Evolutionary conservation across 768 basidiomycete genomes (phyloP), one percentile per base, ranked within the genome.

Genomic region (Boletus reticuloceps): DNA sequence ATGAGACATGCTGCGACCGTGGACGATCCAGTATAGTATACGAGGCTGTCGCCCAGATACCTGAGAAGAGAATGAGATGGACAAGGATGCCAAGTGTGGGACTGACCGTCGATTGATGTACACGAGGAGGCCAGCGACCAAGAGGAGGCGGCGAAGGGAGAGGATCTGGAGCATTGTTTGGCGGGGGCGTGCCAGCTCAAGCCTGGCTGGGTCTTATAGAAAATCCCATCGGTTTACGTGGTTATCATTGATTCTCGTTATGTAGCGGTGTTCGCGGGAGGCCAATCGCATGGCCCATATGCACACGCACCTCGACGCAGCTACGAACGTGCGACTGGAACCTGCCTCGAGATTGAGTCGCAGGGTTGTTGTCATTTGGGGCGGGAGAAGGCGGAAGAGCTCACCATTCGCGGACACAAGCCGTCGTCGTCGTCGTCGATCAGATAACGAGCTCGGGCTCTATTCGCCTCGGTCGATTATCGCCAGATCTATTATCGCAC

Each of bases 21-120:
- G 3, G 65, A 65, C 8, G 69, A 71, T 12, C 71, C 71, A 3
- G 65, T 70, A 31, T 68, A 65, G 58, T 65, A 63, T 0, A 63
- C 63, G 53, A 71, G 58, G 20, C 54, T 52, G 1, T 22, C 8
- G 2, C 46, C 63, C n/a, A 69, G 59, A 36, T 19, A 40, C 7
- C 68, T 69, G 41, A 2, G 2, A 4, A 39, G 19, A 5, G 1
- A 14, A 36, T 58, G 53, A 54, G 55, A 12, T 19, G 14, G 17
- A 6, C 34, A 0, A 7, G 5, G 6, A 4, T 14, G 36, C 6
- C 22, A 2, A 7, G 2, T 4, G 1, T 14, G 12, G 5, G 27
- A 58, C 64, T 27, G 13, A 69, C 69, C 43, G 56, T 36, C 55
- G 47, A 31, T 71, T 45, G 54, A 56, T 54, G 61, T 53, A 56